Base-by-base conservation (phyloP, 495 filamentous ascomycete genomes). In the Diplogelasinospora grovesii region DNA sequence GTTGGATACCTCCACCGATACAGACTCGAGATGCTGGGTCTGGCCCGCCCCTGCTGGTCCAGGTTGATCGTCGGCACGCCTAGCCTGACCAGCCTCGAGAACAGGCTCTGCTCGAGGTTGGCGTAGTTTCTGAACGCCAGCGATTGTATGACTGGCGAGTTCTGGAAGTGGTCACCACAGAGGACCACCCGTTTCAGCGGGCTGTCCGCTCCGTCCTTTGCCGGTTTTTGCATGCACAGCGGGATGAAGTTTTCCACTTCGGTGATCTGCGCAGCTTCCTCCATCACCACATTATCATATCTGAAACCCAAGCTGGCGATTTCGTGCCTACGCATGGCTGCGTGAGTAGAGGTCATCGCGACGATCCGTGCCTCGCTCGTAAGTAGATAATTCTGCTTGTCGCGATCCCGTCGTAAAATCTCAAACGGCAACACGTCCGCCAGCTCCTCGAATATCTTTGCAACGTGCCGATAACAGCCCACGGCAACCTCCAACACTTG, bases 201-300 rank as follows among this genome's bases (percentile, higher is more conserved):
- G 8, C 81, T 77, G 34, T 83, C 70, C 49, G 86, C 70, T 24
- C 85, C 85, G 41, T 79, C 64, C 55, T 82, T 79, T n/a, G n/a
- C n/a, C 14, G 82, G 77, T 28, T 85, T 86, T 57, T 99, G 92
- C 53, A 99, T 71, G 24, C 87, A 86, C 6, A 93, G 65, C 14
- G 92, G 92, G 38, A 97, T 89, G 63, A 99, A 96, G 53, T 86
- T 94, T 55, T 97, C 93, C 29, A 96, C 85, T 57, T 99, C 92
- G 8, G 93, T 97, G 55, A 97, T 93, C 51, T 99, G 92, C 15
- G 92, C 92, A 2, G 92, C 89, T 68, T 99, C 92, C 73, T 99
- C 92, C 90, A 99, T 95, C 36, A 99, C 71, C 10, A 99, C 84
- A 49, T 95, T 97, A 63, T 97, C 89, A 50, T 97, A 99, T 48